Conservation (phyloP, 2,329 filamentous ascomycete species). For the Penicillium nordicum region DNA sequence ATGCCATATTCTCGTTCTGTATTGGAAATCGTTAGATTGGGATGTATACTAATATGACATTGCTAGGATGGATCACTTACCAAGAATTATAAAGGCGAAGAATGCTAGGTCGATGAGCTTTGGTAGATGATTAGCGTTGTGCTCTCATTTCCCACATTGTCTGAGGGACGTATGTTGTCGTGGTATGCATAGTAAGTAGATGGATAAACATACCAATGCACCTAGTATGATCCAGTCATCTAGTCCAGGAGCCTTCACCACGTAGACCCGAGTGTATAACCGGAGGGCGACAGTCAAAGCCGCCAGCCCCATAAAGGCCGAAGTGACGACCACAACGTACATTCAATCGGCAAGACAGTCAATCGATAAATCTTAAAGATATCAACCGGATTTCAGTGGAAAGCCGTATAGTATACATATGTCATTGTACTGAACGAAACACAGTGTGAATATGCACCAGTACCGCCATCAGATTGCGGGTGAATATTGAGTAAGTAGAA, state of each 20-base stretch:
- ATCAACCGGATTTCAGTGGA: not conserved
- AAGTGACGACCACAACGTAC: constrained; percentile 21
- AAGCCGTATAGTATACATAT: not conserved
- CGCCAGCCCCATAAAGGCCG: constrained; percentile 20
- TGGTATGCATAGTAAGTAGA: too few relatives aligned
- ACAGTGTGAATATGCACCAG: not conserved
- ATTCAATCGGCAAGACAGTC: constrained; percentile 13
- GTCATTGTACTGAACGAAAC: not conserved
- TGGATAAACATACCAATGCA: constrained; percentile 19
- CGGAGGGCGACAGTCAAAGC: constrained; percentile 21
- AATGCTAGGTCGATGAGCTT: constrained; percentile 9
- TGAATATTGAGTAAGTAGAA: not conserved
- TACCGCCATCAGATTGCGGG: not conserved
- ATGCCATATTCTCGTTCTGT: constrained; percentile 26
- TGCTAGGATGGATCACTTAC: constrained; percentile 4
- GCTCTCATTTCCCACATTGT: too few relatives aligned
- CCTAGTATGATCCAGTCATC: constrained; percentile 27
- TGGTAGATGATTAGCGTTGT: not conserved
- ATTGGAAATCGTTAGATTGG: not conserved
- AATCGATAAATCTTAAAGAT: not conserved
- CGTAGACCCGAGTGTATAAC: constrained; percentile 22
- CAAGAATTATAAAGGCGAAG: constrained; percentile 12
- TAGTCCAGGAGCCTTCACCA: constrained; percentile 25
- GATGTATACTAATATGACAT: not conserved
- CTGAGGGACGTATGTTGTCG: not conserved